These are phyloP conservation scores for Jacaranda copaia DNA, from an alignment of 257 asterid species.

Conservation along the genomic window DNA sequence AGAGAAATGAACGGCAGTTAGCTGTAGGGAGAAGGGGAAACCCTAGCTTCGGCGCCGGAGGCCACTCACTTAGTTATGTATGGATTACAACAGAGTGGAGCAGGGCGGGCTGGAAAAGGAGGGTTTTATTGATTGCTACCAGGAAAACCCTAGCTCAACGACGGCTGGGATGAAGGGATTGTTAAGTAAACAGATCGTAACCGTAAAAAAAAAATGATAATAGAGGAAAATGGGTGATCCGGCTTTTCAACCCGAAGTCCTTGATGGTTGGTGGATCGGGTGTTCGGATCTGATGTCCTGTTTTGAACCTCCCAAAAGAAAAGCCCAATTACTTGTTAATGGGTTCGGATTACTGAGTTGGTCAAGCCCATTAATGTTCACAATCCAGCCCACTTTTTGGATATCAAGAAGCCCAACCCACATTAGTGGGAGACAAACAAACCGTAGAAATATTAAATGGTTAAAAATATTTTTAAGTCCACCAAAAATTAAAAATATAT, in stretches of 20 bases:
- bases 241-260: background rate
- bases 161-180: slow-evolving; percentile 34
- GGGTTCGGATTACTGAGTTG: background rate
- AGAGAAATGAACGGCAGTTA: background rate
- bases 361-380: background rate
- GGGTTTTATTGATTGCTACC: slow-evolving; percentile 30
- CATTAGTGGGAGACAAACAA: too few relatives aligned
- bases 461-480: too few relatives aligned
- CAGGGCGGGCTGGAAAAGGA: background rate
- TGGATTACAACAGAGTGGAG: background rate
- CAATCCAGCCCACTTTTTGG: background rate
- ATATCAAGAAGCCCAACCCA: background rate
- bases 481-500: too few relatives aligned
- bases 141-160: slow-evolving; percentile 30
- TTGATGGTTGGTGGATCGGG: background rate
- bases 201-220: slow-evolving; percentile 2
- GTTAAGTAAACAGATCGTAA: slow-evolving; percentile 4
- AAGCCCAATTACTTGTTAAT: background rate
- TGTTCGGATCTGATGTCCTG: background rate
- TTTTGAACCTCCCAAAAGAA: background rate
- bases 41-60: slow-evolving; percentile 34
- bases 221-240: background rate
- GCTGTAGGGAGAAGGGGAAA: background rate
- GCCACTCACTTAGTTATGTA: slow-evolving; percentile 9
- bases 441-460: too few relatives aligned